Evolutionary conservation across 352 stramenopile species (phyloP), one percentile per base, ranked within the genome.

Genomic region (Globisporangium iwayamae): DNA sequence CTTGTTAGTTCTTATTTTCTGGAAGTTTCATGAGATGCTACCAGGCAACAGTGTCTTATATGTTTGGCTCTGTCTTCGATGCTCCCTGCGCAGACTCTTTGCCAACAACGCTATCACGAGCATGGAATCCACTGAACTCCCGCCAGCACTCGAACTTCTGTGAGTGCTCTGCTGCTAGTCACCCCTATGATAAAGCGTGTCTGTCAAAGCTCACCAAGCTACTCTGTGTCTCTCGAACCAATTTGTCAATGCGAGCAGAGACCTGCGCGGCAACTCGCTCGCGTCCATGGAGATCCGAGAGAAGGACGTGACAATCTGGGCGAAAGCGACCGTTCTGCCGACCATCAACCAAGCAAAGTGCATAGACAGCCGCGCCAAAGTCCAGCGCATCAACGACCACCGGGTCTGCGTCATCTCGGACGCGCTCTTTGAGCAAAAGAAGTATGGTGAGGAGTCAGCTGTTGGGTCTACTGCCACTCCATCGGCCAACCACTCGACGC

Each of bases 361-460:
- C 25, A 5, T 16, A 13, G 57, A 69, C 43, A 34, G 25, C 4
- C 32, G 46, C 20, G 57, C 63, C 2, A 14, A 14, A 25, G 14
- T 69, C n/a, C 57, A 48, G 20, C 32, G 8, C 18, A 52, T 69
- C 30, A 36, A 56, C 28, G 41, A 32, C 16, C 63, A 69, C 22
- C 25, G 20, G 7, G 36, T 69, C 39, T 69, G 63, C 50, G 58
- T 69, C 38, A 56, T 69, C 38, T 61, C 63, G 8, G 63, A 69
- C 14, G 25, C 39, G 8, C 50, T 32, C 14, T 69, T 69, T 45
- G 51, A 52, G 8, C 39, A 66, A 20, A 69, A 69, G 41, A 59
- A 41, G 39, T 28, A 22, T 2, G n/a, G 5, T n/a, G 32, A 63
- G n/a, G 41, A 63, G n/a, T 65, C 36, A 0, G 22, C n/a, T 2